Percentiles rank a stretch among this genome's conserved stretches.
phyloP scores from a whole-genome alignment of 2,329 filamentous ascomycete genomes.

The Zymoseptoria ardabiliae region DNA sequence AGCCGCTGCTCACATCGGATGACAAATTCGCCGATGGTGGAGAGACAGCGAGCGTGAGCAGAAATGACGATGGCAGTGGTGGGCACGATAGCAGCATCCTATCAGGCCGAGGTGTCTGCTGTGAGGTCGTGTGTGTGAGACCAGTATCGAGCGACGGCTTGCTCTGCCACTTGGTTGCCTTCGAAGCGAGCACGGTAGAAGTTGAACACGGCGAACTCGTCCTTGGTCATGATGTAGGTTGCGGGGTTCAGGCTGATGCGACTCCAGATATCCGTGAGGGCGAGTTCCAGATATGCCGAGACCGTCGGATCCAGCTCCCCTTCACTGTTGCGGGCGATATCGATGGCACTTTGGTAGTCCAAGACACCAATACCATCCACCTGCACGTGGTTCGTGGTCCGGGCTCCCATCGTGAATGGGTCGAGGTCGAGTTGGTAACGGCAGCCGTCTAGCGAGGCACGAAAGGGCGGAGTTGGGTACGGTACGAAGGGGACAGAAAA shows the following conservation, averaged over 20 bases:
- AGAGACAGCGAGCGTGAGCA: not conserved
- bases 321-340: slow-evolving; percentile 66
- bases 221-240: slow-evolving; percentile 64
- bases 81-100: not conserved
- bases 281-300: slow-evolving; percentile 57
- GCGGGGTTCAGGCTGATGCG: slow-evolving; percentile 58
- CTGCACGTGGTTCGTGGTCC: slow-evolving; percentile 29
- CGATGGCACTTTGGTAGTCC: slow-evolving; percentile 60
- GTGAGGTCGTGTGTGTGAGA: slow-evolving; percentile 30
- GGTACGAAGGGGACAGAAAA: slow-evolving; percentile 13
- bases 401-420: slow-evolving; percentile 35
- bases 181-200: slow-evolving; percentile 65
- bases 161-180: slow-evolving; percentile 44
- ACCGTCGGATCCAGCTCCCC: slow-evolving; percentile 60
- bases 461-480: slow-evolving; percentile 24
- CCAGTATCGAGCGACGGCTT: slow-evolving; percentile 52
- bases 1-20: not conserved
- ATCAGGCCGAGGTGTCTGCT: not conserved
- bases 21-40: not conserved
- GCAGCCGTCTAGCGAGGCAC: slow-evolving; percentile 14
- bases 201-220: slow-evolving; percentile 84
- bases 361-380: slow-evolving; percentile 33
- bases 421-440: slow-evolving; percentile 9
- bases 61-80: not conserved
- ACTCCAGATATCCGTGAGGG: slow-evolving; percentile 58